phyloP scores from a whole-genome alignment of 176 grass and related monocot species.

The Raddia distichophylla region DNA sequence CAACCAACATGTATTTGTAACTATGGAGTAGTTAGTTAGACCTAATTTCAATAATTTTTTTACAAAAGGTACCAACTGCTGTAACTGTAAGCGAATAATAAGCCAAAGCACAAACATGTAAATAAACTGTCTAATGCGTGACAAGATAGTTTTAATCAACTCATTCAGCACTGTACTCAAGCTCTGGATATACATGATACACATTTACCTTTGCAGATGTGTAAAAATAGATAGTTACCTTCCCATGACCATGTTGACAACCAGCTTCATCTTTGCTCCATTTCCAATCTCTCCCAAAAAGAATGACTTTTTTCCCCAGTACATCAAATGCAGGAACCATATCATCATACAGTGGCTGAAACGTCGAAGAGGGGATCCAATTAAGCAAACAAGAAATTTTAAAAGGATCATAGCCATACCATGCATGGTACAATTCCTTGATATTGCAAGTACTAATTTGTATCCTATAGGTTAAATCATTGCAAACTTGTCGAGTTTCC shows the following conservation, averaged over 20 bases:
- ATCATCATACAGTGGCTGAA: conserved; percentile 82
- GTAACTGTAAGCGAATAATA: too few species aligned
- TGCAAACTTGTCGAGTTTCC: neutral
- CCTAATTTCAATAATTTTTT: too few species aligned
- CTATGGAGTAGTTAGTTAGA: too few species aligned
- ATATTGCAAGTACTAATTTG: conserved; percentile 24
- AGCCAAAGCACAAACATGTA: too few species aligned
- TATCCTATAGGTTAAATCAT: conserved; percentile 2
- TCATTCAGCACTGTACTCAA: too few species aligned
- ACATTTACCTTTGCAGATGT: neutral
- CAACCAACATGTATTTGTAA: too few species aligned
- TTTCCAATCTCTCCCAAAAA: conserved; percentile 90
- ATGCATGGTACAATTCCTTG: neutral
- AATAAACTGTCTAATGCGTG: too few species aligned
- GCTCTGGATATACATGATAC: too few species aligned
- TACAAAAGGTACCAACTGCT: too few species aligned
- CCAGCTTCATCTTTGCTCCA: conserved; percentile 96
- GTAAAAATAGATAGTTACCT: conserved; percentile 55
- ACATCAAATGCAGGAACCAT: conserved; percentile 81
- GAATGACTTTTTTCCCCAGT: conserved; percentile 92
- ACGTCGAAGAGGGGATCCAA: conserved; percentile 11
- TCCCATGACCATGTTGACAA: conserved; percentile 99
- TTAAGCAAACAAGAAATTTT: conserved; percentile 23
- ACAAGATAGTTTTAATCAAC: too few species aligned
- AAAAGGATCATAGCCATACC: neutral